Base-by-base conservation (phyloP, 2,329 filamentous ascomycete species). In the Diaporthe amygdali region DNA sequence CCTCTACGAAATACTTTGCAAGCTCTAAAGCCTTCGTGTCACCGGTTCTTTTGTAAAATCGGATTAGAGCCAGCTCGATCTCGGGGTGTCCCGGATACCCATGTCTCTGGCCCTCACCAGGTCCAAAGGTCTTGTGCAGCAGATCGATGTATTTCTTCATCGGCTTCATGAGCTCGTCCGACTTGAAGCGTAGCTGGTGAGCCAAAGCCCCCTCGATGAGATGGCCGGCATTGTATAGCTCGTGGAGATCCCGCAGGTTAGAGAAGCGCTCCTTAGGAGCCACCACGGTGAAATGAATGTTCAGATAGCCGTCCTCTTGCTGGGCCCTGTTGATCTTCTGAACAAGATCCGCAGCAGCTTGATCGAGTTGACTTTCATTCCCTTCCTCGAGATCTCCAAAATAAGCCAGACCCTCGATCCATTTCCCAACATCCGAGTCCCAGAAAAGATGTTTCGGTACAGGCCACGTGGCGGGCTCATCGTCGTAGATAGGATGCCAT, bases 341-440 rank as follows among this genome's bases (percentile, higher is more conserved):
- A 0, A 89, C 88, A 30, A 91, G 77, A 68, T 91, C 87, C 30
- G 85, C 77, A 0, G 90, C 82, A 0, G 88, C 87, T 2, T 77
- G 77, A 67, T 87, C 83, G 66, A 90, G 79, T 55, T 85, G 81
- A 0, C 79, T 76, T 68, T 87, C 81, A n/a, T 83, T 78, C 17
- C 83, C 75, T 41, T 82, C 78, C 51, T 76, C 77, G 6, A 88
- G 79, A 73, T 69, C 66, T 4, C 27, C 39, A 49, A 89, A 85
- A 73, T 91, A 90, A 72, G 87, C 90, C 3, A 88, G 88, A 0
- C 85, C 88, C 78, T 91, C 89, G 61, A 91, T 88, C 87, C 88
- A 90, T 78, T 91, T 91, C 8, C 84, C 88, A n/a, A 88, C 76
- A 52, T 81, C 80, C 71, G 81, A 83, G 74, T 91, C 89, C 88